Percentiles rank a stretch among this genome's conserved stretches.
Conservation (phyloP, 2,329 filamentous ascomycete genomes). For the Huntiella omanensis region DNA sequence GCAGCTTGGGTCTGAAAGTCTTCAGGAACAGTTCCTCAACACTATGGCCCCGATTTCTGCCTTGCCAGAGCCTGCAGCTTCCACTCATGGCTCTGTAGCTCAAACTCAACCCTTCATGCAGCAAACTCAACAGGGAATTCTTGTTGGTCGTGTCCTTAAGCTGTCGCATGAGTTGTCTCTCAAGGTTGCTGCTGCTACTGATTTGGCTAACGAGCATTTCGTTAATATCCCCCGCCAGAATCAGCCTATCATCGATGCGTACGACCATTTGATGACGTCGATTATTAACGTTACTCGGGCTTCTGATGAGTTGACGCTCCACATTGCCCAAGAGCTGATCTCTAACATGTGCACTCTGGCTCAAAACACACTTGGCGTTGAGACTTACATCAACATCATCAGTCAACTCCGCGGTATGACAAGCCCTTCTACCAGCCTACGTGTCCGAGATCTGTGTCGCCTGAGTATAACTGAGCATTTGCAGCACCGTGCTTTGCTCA, state of each 20-base stretch:
- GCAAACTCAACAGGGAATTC: conserved; percentile 25
- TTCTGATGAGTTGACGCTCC: conserved; percentile 40
- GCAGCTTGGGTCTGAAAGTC: conserved; percentile 42
- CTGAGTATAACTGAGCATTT: conserved; percentile 36
- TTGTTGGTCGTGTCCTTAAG: conserved; percentile 38
- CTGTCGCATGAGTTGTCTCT: conserved; percentile 37
- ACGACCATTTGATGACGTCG: conserved; percentile 41
- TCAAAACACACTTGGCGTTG: conserved; percentile 37
- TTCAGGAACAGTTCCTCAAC: conserved; percentile 40
- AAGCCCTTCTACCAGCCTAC: conserved; percentile 32
- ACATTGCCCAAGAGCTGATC: conserved; percentile 40
- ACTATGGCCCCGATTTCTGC: conserved; percentile 38
- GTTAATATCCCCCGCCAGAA: conserved; percentile 33
- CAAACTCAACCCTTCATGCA: conserved; percentile 25
- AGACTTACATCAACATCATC: conserved; percentile 43
- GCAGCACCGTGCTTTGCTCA: conserved; percentile 37
- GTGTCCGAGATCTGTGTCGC: conserved; percentile 36
- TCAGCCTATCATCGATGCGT: conserved; percentile 40
- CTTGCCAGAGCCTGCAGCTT: conserved; percentile 37
- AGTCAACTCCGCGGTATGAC: conserved; percentile 42
- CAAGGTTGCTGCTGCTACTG: conserved; percentile 20
- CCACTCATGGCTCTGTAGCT: conserved; percentile 28
- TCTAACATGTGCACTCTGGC: conserved; percentile 34
- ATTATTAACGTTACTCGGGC: conserved; percentile 45
- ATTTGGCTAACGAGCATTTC: conserved; percentile 39